A percentile compares a stretch with the other conserved stretches of the same genome.
Evolutionary conservation across 768 basidiomycete genomes (phyloP).

Genomic region (Serendipita sp.): DNA sequence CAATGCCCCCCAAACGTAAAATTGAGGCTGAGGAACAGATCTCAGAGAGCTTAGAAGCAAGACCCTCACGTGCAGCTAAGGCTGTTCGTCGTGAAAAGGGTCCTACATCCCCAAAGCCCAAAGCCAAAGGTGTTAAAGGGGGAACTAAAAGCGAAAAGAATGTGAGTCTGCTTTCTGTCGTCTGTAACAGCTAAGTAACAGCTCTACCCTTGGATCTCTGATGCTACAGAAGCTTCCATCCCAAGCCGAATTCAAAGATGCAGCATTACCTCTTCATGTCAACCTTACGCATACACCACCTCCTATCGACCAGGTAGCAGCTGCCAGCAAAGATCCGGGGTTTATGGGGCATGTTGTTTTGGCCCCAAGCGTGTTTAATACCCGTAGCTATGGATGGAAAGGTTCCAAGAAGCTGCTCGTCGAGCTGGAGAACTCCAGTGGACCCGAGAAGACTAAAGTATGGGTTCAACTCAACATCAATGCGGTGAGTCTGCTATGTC

Average conservation of each 20-base stretch:
- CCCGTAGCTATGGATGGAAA: constrained; percentile 79
- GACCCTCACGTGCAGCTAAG: not conserved
- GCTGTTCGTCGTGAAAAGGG: not conserved
- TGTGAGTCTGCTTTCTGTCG: not conserved
- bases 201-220: not conserved
- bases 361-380: constrained; percentile 42
- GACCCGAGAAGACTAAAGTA: constrained; percentile 42
- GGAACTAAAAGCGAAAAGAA: not conserved
- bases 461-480: constrained; percentile 43
- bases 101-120: not conserved
- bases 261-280: constrained; percentile 53
- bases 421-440: constrained; percentile 38
- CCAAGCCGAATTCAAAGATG: constrained; percentile 23
- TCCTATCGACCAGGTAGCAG: constrained; percentile 19
- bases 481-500: constrained; percentile 27
- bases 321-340: constrained; percentile 36
- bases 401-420: constrained; percentile 50
- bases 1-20: not conserved
- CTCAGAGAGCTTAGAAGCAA: not conserved
- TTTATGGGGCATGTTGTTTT: constrained; percentile 42
- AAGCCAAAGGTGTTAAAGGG: not conserved
- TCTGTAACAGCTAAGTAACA: not conserved
- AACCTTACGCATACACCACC: constrained; percentile 52
- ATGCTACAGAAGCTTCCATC: not conserved
- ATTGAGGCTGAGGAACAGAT: not conserved